phyloP scores from a whole-genome alignment of 352 stramenopile species.

The Peronosclerospora sorghi region DNA sequence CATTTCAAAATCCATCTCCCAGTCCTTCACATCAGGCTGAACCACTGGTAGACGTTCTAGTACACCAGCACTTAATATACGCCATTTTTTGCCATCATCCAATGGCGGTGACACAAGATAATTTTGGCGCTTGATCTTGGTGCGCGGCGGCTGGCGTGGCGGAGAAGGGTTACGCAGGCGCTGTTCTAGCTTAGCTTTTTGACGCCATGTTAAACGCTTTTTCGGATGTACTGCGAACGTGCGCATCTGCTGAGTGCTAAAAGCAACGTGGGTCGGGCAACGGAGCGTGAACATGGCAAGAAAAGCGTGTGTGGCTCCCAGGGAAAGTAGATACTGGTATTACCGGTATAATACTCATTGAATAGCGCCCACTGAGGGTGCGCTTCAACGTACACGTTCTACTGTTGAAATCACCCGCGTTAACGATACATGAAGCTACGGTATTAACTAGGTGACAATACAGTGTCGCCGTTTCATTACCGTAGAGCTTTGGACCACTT shows the following conservation, averaged over 20 bases:
- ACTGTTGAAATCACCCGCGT: too few relatives aligned
- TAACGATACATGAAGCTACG: too few relatives aligned
- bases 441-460: too few relatives aligned
- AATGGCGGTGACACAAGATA: conserved; percentile 32
- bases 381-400: too few relatives aligned
- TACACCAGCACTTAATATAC: conserved; percentile 56
- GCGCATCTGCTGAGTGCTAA: conserved; percentile 18
- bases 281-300: conserved; percentile 37
- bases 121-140: conserved; percentile 44
- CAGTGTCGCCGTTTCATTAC: too few relatives aligned
- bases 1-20: conserved; percentile 60
- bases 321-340: not conserved
- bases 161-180: conserved; percentile 24
- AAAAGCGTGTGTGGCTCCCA: conserved; percentile 13
- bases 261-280: conserved; percentile 16
- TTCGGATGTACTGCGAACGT: conserved; percentile 39
- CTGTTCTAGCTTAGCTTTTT: conserved; percentile 54
- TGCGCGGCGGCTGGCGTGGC: conserved; percentile 37
- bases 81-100: conserved; percentile 78
- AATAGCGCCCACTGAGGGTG: too few relatives aligned
- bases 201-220: conserved; percentile 48
- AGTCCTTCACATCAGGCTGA: conserved; percentile 61
- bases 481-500: too few relatives aligned
- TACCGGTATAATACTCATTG: conserved; percentile 1
- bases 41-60: conserved; percentile 67